Conservation (phyloP, 2,329 filamentous ascomycete genomes). For the Pestalotiopsis sp. region DNA sequence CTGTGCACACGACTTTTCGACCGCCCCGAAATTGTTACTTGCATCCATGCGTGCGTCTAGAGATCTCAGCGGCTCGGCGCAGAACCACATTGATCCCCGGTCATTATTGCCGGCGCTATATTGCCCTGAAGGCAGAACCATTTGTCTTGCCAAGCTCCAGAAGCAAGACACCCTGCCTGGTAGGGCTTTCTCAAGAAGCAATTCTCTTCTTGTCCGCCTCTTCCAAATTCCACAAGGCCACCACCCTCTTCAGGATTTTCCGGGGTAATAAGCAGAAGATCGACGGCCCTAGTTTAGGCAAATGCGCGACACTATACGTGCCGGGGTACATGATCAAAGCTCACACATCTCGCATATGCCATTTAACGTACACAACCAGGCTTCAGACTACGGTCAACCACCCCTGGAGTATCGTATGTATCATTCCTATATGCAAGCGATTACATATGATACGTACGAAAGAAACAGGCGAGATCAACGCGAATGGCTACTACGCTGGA, state of each 20-base stretch:
- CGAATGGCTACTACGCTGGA: too few species aligned
- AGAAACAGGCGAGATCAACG: constrained; percentile 13
- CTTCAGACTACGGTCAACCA: neutral
- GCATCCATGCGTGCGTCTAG: neutral
- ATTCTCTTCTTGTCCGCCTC: neutral
- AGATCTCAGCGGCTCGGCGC: neutral
- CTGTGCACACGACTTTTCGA: neutral
- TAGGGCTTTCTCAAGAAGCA: neutral
- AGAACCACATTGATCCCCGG: neutral
- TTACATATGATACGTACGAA: too few species aligned
- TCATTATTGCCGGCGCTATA: neutral
- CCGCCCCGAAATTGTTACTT: neutral
- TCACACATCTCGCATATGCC: neutral
- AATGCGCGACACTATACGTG: neutral
- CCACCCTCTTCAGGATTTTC: neutral
- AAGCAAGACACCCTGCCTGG: neutral
- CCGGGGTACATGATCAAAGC: neutral
- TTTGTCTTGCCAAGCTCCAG: neutral
- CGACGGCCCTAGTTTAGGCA: neutral
- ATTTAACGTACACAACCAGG: neutral
- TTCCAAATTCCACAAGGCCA: neutral
- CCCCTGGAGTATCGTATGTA: too few species aligned
- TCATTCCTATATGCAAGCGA: too few species aligned
- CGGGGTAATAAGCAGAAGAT: neutral
- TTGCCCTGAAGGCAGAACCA: neutral